Evolutionary conservation across 345 rosid genomes (phyloP).

Genomic region (Carallia brachiata): DNA sequence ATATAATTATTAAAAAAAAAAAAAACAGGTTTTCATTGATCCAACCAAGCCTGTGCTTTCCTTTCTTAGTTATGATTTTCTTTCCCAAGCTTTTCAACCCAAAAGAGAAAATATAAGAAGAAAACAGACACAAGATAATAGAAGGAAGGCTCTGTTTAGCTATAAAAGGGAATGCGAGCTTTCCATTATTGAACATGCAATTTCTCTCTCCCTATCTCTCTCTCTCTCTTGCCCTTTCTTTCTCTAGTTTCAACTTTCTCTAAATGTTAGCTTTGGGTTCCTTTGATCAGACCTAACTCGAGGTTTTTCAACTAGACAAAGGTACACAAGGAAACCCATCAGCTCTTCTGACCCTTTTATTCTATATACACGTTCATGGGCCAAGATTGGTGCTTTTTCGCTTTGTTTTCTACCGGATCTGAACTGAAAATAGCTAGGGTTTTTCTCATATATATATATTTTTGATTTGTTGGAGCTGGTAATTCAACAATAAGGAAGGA

Average conservation of each 20-base stretch:
- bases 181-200: conserved; percentile 40
- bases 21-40: no score
- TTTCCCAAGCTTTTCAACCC: background rate
- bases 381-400: conserved; percentile 15
- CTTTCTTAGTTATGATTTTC: background rate
- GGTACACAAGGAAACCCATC: conserved; percentile 4
- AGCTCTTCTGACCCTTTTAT: background rate
- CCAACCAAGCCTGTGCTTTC: background rate
- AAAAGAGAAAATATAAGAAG: background rate
- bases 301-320: conserved; percentile 7
- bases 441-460: no score
- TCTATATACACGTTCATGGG: conserved; percentile 23
- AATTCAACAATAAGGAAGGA: no score
- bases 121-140: background rate
- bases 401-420: conserved; percentile 29
- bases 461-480: no score
- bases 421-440: conserved; percentile 35
- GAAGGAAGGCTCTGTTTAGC: conserved; percentile 23
- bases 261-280: conserved; percentile 18
- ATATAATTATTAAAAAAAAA: no score
- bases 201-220: background rate
- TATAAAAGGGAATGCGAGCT: conserved; percentile 33
- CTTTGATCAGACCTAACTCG: conserved; percentile 15
- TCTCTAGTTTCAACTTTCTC: background rate
- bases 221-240: background rate